Base-by-base conservation (phyloP, 768 basidiomycete species). In the Suillus ampliporus region DNA sequence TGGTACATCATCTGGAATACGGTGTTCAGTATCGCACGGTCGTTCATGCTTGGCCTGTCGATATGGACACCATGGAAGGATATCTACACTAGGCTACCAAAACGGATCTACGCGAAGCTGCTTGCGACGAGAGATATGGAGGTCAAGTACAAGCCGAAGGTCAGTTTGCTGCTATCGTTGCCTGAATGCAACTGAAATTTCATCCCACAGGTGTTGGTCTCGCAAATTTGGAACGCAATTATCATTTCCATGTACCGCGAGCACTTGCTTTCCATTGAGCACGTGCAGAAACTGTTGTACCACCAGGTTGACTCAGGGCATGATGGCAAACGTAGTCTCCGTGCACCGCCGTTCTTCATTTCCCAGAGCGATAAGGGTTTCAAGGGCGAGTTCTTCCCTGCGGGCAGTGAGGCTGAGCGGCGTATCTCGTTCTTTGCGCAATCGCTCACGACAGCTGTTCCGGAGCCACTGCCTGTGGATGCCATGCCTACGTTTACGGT, bases 1-100 rank as follows among this genome's bases (percentile, higher is more conserved):
- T 99, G 97, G 97, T 99, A 96, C 74, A 96, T 99, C 79, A 98
- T 98, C 73, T 98, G 97, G 97, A 98, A 98, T 77, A 96, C 95
- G 11, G 92, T 95, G 61, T 92, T 92, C 79, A 91, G 89, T 72
- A 93, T 96, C 69, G 90, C 82, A 26, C 85, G 96, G 60, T 92
- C 89, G 19, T 99, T 99, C 78, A 82, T 86, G 26, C 84, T 99
- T 57, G 97, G 97, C 8, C 83, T 99, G 56, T 95, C 93, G 35
- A 97, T 99, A 65, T 99, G 97, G 97, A 99, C 97, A 5, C 97
- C 97, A 2, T 99, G 97, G 97, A 90, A 89, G 78, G 97, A 98
- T 73, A 97, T 99, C 75, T 99, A 90, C 78, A 94, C 93, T 19
- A 84, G 97, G 50, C 79, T 99, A 63, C 97, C 97, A 26, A 99